Percentiles rank a stretch among this genome's conserved stretches.
These are phyloP conservation scores for Pneumocystis murina DNA, from an alignment of 1,139 yeast genomes.

Conservation along the genomic window DNA sequence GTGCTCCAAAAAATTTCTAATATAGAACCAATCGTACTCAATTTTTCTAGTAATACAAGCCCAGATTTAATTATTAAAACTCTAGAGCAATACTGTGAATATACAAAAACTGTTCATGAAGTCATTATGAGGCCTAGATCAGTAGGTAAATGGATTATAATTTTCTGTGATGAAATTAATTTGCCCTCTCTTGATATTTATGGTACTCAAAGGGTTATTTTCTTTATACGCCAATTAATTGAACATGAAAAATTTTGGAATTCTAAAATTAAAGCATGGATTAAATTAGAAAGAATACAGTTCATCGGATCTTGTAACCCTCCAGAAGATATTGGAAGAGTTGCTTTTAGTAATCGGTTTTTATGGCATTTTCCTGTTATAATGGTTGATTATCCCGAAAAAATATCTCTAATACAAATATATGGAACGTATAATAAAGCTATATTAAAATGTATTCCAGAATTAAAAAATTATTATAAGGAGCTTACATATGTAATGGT, in stretches of 20 bases:
- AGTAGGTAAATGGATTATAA: conserved; percentile 57
- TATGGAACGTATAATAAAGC: conserved; percentile 48
- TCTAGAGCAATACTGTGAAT: conserved; percentile 59
- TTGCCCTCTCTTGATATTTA: conserved; percentile 60
- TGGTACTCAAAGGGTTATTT: conserved; percentile 64
- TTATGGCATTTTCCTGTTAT: conserved; percentile 53
- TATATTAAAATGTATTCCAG: conserved; percentile 48
- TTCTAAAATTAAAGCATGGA: conserved; percentile 47
- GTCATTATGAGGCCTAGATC: conserved; percentile 42
- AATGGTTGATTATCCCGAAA: conserved; percentile 69
- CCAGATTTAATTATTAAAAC: conserved; percentile 49
- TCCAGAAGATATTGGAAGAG: conserved; percentile 66
- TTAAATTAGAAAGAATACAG: conserved; percentile 48
- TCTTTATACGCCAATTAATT: conserved; percentile 59
- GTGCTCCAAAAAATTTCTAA: conserved; percentile 46
- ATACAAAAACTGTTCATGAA: conserved; percentile 40
- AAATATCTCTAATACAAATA: conserved; percentile 48
- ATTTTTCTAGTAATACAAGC: conserved; percentile 71
- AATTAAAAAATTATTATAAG: conserved; percentile 38
- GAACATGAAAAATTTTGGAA: conserved; percentile 74
- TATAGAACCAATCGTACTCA: conserved; percentile 51
- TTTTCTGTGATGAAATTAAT: conserved; percentile 87
- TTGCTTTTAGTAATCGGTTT: conserved; percentile 44
- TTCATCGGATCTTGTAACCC: conserved; percentile 95
- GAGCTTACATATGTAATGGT: conserved; percentile 55